Conservation (phyloP, 495 filamentous ascomycete species). For the Amniculicola lignicola region DNA sequence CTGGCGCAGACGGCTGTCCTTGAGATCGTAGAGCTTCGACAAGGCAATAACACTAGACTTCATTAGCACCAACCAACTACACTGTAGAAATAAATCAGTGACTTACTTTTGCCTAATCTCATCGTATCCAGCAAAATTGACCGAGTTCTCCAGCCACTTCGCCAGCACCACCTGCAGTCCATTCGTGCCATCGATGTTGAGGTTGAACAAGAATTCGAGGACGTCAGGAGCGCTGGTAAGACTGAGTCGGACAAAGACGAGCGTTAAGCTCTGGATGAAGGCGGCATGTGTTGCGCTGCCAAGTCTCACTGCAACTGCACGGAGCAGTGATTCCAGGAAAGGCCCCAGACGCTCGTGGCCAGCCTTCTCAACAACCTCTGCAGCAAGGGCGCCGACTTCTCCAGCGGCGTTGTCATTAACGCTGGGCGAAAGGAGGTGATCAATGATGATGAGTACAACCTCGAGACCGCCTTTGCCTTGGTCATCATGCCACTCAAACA, state of each 20-base stretch:
- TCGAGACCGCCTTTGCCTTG: constrained; percentile 80
- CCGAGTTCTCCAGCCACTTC: constrained; percentile 96
- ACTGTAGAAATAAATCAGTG: not conserved
- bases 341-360: constrained; percentile 85
- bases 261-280: constrained; percentile 88
- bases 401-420: constrained; percentile 90
- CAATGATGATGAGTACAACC: constrained; percentile 84
- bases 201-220: constrained; percentile 81
- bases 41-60: constrained; percentile 74
- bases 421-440: constrained; percentile 76
- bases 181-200: constrained; percentile 69
- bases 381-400: constrained; percentile 91
- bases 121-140: constrained; percentile 94
- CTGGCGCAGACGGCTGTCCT: constrained; percentile 74
- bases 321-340: constrained; percentile 82
- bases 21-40: constrained; percentile 79
- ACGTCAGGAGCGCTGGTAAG: constrained; percentile 83
- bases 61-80: constrained; percentile 39
- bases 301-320: constrained; percentile 83
- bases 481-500: constrained; percentile 76
- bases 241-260: constrained; percentile 90
- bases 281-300: constrained; percentile 73
- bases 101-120: constrained; percentile 90
- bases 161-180: constrained; percentile 82
- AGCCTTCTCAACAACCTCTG: constrained; percentile 91